Base-by-base conservation (phyloP, 2,329 filamentous ascomycete species). In the Botrytis sinoallii region DNA sequence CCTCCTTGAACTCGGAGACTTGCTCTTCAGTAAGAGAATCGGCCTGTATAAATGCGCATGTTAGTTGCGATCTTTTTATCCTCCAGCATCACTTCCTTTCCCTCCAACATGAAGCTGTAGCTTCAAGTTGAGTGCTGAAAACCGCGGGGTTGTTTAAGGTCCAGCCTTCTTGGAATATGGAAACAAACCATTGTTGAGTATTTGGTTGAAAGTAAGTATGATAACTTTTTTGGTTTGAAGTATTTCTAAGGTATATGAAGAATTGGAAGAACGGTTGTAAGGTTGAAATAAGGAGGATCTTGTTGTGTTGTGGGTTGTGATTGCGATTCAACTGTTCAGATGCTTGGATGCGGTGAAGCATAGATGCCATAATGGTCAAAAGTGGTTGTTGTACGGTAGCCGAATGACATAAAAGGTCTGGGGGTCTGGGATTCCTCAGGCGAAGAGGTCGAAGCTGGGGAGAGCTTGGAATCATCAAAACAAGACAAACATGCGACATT, bases 1-100 rank as follows among this genome's bases (percentile, higher is more conserved):
- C 96, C 88, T 99, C 96, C 93, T 98, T 99, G 89, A 98, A 99
- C 88, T 99, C 96, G 84, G 96, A 98, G 84, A 99, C 96, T 90
- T 99, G 96, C 88, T 99, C 96, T 89, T 99, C 96, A 81, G 96
- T 98, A 83, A 99, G 92, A 85, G 95, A 95, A 85, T 99, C 96
- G 84, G 95, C 95, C 95, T 98, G 84, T 74, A 78, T 65, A 42
- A 20, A 40, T 42, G 71, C 64, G 35, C 66, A 44, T 74, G 55
- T 79, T 76, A 77, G 76, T 69, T 60, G 55, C 42, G 52, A 32
- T 35, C 40, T 12, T 35, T 1, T 29, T 32, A 38, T 46, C 20
- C 40, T 46, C 40, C 40, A 29, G 29, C 10, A 25, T 29, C 8
- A 5, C 20, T 44, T 40, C 32, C 42, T 59, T 16, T 32, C 20